Evolutionary conservation across 2,329 filamentous ascomycete species (phyloP), one percentile per base, ranked within the genome.

Genomic region (Sodiomyces alkalinus): DNA sequence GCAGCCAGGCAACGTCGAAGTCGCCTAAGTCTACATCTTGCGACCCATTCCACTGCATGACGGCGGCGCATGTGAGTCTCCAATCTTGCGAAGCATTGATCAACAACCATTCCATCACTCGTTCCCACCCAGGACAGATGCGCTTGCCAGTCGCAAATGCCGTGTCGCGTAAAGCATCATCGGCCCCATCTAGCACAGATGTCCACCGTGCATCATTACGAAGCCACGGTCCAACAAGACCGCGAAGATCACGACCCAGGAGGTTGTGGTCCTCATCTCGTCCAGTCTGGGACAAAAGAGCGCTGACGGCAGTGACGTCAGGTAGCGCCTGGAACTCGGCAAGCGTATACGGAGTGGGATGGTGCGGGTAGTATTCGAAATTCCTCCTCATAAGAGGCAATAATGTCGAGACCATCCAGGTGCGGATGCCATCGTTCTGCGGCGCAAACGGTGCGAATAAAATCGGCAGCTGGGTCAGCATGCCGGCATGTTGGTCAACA

Each of bases 11-110:
- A 3, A 56, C 57, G 6, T 64, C 62, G 38, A 64, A 68, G 9
- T 65, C 68, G 4, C 74, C 76, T 4, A 82, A 47, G 38, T 85
- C 75, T 26, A 77, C 62, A 42, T 86, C 80, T 6, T 58, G 57
- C 1, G 79, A 77, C 0, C 80, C 80, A 40, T 76, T 70, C 80
- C 80, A 87, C 37, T 79, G 67, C 34, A 74, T 65, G 19, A 85
- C 56, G 6, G 67, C 72, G 27, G 62, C 60, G 18, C 74, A 58
- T n/a, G 70, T 66, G n/a, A 73, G 55, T 16, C 49, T 55, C 62
- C 81, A 78, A 11, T 71, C 65, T 13, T 56, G 58, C 4, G 58
- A 56, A 1, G 78, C 72, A 34, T 72, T 68, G 3, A 53, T 44
- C 10, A 66, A 58, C 21, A 87, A 58, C 78, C 79, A 86, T 30